Percentiles rank a stretch among this genome's conserved stretches.
phyloP scores from a whole-genome alignment of 2,329 filamentous ascomycete species.

The Cladosporium sp. region DNA sequence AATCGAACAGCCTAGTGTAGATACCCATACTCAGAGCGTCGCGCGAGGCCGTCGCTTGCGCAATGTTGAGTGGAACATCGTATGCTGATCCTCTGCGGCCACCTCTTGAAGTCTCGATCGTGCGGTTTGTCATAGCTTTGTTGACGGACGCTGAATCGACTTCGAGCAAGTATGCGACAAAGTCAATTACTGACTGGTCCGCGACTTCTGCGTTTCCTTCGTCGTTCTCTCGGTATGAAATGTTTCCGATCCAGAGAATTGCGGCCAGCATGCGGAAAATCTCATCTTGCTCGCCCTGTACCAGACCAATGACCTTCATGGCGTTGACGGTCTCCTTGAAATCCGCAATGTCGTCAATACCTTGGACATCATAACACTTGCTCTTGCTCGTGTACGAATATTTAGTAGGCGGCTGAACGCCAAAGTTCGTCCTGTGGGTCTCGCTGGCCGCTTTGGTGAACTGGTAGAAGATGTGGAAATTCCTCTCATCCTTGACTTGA shows the following conservation, averaged over 20 bases:
- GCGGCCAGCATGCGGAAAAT: conserved; percentile 94
- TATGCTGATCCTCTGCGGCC: conserved; percentile 67
- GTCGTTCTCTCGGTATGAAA: conserved; percentile 87
- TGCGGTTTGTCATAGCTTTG: conserved; percentile 83
- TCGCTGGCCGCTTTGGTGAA: conserved; percentile 93
- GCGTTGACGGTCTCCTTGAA: conserved; percentile 88
- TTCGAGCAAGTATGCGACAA: conserved; percentile 90
- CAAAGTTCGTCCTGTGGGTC: conserved; percentile 83
- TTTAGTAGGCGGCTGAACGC: conserved; percentile 85
- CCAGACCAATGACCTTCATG: conserved; percentile 90
- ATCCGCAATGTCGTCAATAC: conserved; percentile 88
- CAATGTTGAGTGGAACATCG: conserved; percentile 77
- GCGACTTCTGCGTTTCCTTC: conserved; percentile 81
- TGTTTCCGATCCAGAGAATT: conserved; percentile 91
- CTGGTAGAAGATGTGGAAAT: conserved; percentile 99
- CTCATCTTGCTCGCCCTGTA: conserved; percentile 85
- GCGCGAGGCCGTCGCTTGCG: conserved; percentile 81
- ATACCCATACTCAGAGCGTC: conserved; percentile 95
- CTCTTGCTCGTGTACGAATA: conserved; percentile 93
- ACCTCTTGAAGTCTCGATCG: conserved; percentile 71
- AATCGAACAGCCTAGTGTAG: conserved; percentile 96
- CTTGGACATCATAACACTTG: conserved; percentile 91
- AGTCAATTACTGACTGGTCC: conserved; percentile 90
- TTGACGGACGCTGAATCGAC: conserved; percentile 78
- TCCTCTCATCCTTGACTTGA: conserved; percentile 92